phyloP scores from a whole-genome alignment of 2,329 filamentous ascomycete genomes.

The Colletotrichum camelliae region DNA sequence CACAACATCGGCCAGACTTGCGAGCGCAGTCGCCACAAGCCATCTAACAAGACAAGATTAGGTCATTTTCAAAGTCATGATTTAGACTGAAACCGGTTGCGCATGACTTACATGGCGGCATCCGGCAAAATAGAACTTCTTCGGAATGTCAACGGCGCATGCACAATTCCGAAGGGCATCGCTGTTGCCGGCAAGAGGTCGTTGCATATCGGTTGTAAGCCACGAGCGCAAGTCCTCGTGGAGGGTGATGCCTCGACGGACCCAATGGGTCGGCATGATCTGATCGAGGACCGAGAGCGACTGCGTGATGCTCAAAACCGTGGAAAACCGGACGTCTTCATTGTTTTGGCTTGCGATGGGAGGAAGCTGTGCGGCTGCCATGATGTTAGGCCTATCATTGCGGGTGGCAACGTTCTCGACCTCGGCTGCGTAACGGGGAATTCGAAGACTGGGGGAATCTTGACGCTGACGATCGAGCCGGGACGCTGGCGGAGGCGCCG shows the following conservation, averaged over 20 bases:
- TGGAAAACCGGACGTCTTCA: not conserved
- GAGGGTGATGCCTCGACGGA: not conserved
- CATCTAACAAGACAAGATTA: not conserved
- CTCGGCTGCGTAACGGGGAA: not conserved
- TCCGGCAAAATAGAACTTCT: not conserved
- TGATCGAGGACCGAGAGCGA: not conserved
- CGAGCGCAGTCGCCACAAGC: not conserved
- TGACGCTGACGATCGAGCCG: not conserved
- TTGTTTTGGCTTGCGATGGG: not conserved
- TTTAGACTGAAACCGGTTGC: no score
- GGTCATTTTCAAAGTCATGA: not conserved
- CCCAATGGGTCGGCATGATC: not conserved
- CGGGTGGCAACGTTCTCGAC: not conserved
- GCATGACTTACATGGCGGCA: not conserved
- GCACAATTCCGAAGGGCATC: not conserved
- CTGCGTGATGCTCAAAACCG: not conserved
- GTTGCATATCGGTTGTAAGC: not conserved
- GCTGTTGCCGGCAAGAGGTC: not conserved
- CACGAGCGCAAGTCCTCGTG: not conserved
- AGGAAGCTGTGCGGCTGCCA: not conserved
- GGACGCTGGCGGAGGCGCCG: not conserved
- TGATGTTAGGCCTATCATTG: not conserved
- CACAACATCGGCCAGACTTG: not conserved
- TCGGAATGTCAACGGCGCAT: not conserved
- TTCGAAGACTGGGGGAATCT: not conserved